phyloP scores from a whole-genome alignment of 2,329 filamentous ascomycete genomes.

The Sordariomycetes sp. region DNA sequence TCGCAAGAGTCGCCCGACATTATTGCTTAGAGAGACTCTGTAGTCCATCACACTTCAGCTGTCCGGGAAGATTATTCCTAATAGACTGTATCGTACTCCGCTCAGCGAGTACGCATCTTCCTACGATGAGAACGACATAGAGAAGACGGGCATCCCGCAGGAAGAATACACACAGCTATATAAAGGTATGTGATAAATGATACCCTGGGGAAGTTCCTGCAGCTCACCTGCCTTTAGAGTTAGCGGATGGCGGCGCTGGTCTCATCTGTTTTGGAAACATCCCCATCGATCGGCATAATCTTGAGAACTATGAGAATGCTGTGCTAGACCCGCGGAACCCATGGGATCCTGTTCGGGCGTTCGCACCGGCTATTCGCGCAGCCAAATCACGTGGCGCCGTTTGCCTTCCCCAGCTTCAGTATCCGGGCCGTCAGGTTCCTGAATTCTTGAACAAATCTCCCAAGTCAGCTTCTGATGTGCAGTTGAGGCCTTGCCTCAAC shows the following conservation, averaged over 20 bases:
- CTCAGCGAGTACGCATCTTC: constrained; percentile 12
- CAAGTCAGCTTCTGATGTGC: not conserved
- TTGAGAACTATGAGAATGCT: constrained; percentile 2
- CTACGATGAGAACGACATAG: constrained; percentile 1
- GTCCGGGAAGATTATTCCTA: constrained; percentile 16
- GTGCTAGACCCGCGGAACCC: not conserved
- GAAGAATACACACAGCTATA: not conserved
- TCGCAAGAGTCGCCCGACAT: too few species aligned
- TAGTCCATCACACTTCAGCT: constrained; percentile 1
- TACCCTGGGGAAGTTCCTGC: not conserved
- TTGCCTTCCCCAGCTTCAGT: not conserved
- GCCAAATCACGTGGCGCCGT: constrained; percentile 1
- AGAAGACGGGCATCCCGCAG: not conserved
- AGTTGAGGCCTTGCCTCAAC: constrained; percentile 1
- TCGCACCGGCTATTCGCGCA: constrained; percentile 1
- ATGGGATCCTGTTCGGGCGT: not conserved
- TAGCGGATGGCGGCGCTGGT: constrained; percentile 1
- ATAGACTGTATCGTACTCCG: constrained; percentile 26
- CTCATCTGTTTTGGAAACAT: constrained; percentile 1
- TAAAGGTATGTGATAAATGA: too few species aligned
- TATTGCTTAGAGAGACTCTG: not conserved
- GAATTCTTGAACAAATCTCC: not conserved
- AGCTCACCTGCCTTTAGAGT: not conserved
- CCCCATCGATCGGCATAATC: constrained; percentile 1
- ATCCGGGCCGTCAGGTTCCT: not conserved